Evolutionary conservation across 495 filamentous ascomycete species (phyloP), one percentile per base, ranked within the genome.

Genomic region (Aspergillus cavernicola): DNA sequence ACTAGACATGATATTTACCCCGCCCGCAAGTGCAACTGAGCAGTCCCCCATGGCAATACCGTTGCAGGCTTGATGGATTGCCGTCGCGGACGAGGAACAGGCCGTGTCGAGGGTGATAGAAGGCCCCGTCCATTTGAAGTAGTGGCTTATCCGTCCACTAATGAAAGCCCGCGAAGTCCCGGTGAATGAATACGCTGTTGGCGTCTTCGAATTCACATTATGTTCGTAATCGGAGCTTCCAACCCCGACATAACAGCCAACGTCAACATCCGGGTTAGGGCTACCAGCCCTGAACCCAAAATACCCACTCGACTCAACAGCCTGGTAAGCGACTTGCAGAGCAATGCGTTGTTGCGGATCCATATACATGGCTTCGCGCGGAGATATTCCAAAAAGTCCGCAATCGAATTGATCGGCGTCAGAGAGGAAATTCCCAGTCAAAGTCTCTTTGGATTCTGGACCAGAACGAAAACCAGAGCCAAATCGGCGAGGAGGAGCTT

Each of bases 271-370:
- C 0, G n/a, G 28, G 24, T 28, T 28, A 11, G 8, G 9, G 10
- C 23, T 31, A 28, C 24, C 9, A 28, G n/a, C n/a, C n/a, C n/a
- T n/a, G n/a, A n/a, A n/a, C 32, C 16, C 19, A 11, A 57, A 62
- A 41, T 68, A 71, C 0, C 70, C 68, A 15, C 60, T 59, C 39
- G 65, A 65, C 41, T 79, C 68, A 2, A 75, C 39, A 2, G 72
- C 71, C 43, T 79, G 59, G 44, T 79, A 79, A 2, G 66, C 58
- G 0, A 67, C 57, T 22, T 78, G 64, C 3, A 80, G 66, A 0
- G 75, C 29, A 3, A 77, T 53, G 11, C 77, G 58, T 38, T 77
- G 80, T 39, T 77, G 73, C 0, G 77, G 79, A 35, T 79, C 79
- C 68, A 73, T 74, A 12, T 62, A 64, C 6, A 53, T 52, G 5